Percentiles rank a stretch among this genome's conserved stretches.
These are phyloP conservation scores for Solanum gandarillasii DNA, from an alignment of 257 asterid genomes.

Conservation along the genomic window DNA sequence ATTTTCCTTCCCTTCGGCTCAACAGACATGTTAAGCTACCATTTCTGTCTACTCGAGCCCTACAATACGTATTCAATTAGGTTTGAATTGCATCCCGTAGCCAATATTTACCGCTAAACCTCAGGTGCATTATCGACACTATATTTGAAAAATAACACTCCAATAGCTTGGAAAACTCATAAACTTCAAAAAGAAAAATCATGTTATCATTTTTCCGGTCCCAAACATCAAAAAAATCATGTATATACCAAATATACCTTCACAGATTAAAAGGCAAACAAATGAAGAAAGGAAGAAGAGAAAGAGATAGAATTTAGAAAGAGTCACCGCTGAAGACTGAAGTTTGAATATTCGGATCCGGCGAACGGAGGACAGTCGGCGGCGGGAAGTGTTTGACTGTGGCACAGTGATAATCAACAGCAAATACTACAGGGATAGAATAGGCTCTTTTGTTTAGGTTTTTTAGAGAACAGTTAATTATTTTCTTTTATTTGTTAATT, in stretches of 20 bases:
- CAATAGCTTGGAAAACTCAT: background rate
- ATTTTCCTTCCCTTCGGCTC: conserved; percentile 35
- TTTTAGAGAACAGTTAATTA: background rate
- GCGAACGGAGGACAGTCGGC: background rate
- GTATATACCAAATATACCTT: background rate
- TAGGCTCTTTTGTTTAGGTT: background rate
- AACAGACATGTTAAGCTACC: background rate
- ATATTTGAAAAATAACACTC: background rate
- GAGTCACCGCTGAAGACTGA: background rate
- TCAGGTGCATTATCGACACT: background rate
- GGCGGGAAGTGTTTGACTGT: background rate
- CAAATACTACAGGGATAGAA: background rate
- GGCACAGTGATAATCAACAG: background rate
- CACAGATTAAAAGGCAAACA: background rate
- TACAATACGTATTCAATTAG: background rate
- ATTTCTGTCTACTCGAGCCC: background rate
- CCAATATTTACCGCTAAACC: background rate
- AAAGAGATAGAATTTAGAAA: background rate
- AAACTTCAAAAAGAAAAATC: background rate
- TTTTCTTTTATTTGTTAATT: too few species aligned
- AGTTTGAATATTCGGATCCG: background rate
- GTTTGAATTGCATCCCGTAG: background rate
- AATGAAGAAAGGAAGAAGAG: background rate
- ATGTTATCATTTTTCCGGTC: background rate
- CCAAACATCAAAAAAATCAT: background rate